A percentile compares a stretch with the other conserved stretches of the same genome.
These are phyloP conservation scores for Plasmodium vivax DNA, from an alignment of 169 alveolate species.

Conservation along the genomic window DNA sequence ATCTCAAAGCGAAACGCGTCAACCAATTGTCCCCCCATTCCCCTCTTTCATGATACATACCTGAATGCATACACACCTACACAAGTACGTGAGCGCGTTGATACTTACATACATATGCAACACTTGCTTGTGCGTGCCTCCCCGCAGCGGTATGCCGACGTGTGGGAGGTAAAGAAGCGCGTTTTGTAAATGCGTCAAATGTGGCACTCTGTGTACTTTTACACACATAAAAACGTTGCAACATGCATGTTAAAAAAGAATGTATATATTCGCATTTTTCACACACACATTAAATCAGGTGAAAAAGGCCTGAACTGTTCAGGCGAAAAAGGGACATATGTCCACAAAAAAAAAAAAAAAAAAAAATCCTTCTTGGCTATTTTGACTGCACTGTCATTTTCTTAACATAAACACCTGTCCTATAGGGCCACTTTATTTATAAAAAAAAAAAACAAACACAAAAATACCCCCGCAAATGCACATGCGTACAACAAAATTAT, in stretches of 20 bases:
- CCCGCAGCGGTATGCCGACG: background rate
- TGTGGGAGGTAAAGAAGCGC: background rate
- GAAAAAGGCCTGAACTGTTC: background rate
- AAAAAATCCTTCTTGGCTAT: background rate
- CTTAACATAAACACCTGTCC: background rate
- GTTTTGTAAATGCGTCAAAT: background rate
- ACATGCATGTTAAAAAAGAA: background rate
- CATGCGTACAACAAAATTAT: constrained; percentile 28
- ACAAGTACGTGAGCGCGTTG: background rate
- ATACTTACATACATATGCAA: background rate
- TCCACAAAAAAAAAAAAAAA: background rate
- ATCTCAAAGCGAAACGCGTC: background rate
- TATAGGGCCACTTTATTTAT: background rate
- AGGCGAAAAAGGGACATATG: background rate
- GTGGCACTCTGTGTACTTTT: background rate
- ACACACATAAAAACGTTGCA: background rate
- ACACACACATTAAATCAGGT: background rate
- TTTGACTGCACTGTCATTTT: background rate
- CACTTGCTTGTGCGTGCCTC: background rate
- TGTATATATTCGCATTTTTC: background rate
- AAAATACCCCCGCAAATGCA: background rate
- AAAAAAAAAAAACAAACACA: background rate
- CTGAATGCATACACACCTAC: background rate
- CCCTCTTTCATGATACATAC: background rate
- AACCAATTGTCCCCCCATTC: background rate